Evolutionary conservation across 2,329 filamentous ascomycete genomes (phyloP), one percentile per base, ranked within the genome.

Genomic region (Fusarium bulbicola): DNA sequence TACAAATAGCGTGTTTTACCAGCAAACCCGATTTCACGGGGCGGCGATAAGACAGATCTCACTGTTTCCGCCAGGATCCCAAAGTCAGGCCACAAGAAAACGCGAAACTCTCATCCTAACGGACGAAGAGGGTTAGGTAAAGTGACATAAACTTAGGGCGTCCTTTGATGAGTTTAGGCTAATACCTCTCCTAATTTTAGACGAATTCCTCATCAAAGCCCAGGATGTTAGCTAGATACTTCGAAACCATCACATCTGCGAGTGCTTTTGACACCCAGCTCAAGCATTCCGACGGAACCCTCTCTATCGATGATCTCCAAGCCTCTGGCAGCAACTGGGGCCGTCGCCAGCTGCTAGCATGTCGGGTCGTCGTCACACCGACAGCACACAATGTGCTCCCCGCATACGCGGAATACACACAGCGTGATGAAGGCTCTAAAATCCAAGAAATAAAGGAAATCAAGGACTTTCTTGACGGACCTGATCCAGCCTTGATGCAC

Each of bases 171-270:
- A 45, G 0, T 45, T 26, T 45, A 45, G 24, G 12, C 16, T 45
- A 20, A 45, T 13, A 26, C 1, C 0, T 13, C 7, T 14, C 0
- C 14, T 8, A n/a, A 30, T 0, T 30, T n/a, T n/a, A 30, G 26
- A 13, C 20, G 9, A 47, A 12, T 12, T n/a, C 10, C 12, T 16
- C 26, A 15, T 28, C 3, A 1, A 14, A 18, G 28, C 6, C 12
- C 16, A 24, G 16, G 1, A 50, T 50, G 30, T 34, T 16, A 14
- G 11, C n/a, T 7, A 18, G 21, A 14, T 20, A 50, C 11, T 34
- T 50, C n/a, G 30, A 34, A 6, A 50, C 6, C 3, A 4, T 34
- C 16, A 34, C n/a, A 7, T 50, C 30, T 2, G 3, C 15, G 6
- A 24, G 12, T 5, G 12, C 21, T 2, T 24, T 14, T 11, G n/a